Percentiles rank a stretch among this genome's conserved stretches.
These are phyloP conservation scores for Trametes cinnabarina DNA, from an alignment of 768 basidiomycete species.

Conservation along the genomic window DNA sequence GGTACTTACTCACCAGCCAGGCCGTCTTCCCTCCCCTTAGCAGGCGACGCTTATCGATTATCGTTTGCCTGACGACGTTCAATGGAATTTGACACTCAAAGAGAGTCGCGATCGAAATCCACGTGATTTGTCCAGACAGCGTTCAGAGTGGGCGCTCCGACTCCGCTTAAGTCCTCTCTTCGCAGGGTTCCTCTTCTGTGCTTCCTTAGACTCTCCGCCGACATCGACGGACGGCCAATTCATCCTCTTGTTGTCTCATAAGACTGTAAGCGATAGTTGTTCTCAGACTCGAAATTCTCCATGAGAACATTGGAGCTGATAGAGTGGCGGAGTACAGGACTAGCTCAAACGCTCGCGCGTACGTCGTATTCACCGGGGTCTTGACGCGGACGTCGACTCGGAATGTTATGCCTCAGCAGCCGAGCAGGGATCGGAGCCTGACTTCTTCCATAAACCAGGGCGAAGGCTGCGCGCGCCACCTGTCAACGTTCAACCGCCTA, in stretches of 20 bases:
- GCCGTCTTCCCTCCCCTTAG: no score
- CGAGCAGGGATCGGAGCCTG: not conserved
- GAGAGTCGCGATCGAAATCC: no score
- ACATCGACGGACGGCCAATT: not conserved
- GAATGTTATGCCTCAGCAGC: slow-evolving; percentile 3
- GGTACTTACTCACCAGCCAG: no score
- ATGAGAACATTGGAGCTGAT: no score
- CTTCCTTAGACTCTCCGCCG: not conserved
- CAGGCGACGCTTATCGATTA: no score
- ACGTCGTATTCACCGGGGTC: not conserved
- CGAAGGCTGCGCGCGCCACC: not conserved
- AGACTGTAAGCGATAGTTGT: no score
- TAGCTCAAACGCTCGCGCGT: not conserved
- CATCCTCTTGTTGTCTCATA: not conserved
- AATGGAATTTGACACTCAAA: no score
- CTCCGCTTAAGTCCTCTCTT: no score
- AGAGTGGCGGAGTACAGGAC: not conserved
- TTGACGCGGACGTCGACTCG: not conserved
- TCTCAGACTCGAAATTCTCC: not conserved
- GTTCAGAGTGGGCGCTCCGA: not conserved
- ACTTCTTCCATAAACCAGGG: not conserved
- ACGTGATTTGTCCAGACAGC: no score
- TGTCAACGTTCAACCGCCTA: no score
- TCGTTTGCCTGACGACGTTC: no score
- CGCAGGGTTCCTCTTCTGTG: not conserved